Evolutionary conservation across 495 filamentous ascomycete genomes (phyloP), one percentile per base, ranked within the genome.

Genomic region (Pseudoneurospora amorphoporcata): DNA sequence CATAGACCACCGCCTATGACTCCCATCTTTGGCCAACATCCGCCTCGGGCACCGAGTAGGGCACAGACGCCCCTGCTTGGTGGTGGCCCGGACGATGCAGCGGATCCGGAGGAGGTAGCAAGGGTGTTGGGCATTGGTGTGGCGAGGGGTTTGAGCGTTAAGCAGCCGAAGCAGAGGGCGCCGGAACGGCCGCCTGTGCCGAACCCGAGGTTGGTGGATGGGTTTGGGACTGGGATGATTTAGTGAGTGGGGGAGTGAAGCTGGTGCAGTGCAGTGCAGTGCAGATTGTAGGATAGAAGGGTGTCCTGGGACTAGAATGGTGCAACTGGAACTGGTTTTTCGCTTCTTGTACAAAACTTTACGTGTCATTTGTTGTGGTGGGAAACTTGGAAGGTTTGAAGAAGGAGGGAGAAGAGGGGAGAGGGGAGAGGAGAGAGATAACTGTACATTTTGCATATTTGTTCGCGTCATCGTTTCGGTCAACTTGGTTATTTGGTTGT

Each of bases 91-190:
- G 70, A 45, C 0, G 72, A 68, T 9, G 74, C 42, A 14, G 70
- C 65, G 2, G 73, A 45, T 9, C 61, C 32, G 0, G 70, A 68
- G 2, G 70, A 43, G 12, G 38, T 7, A 4, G 42, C 14, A 38
- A 75, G 45, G 47, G 32, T 39, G n/a, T 8, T 79, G 42, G 79
- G 73, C 0, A 80, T 81, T 37, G 79, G 79, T 5, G 65, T 81
- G 69, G 79, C 79, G 43, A 42, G 79, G 39, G 79, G 79, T 8
- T 73, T 75, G 70, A 80, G 78, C n/a, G 74, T 81, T 17, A 53
- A 76, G 37, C 72, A 75, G 32, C 69, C 73, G 4, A 40, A 58
- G 40, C 47, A 73, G 41, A 41, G 73, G 58, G 72, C 71, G 43
- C 9, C 69, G 45, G 16, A 19, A 42, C 38, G 71, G 42, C 10